These are phyloP conservation scores for Coemansia sp. DNA, from an alignment of 192 early-diverging fungal genomes.

Conservation along the genomic window DNA sequence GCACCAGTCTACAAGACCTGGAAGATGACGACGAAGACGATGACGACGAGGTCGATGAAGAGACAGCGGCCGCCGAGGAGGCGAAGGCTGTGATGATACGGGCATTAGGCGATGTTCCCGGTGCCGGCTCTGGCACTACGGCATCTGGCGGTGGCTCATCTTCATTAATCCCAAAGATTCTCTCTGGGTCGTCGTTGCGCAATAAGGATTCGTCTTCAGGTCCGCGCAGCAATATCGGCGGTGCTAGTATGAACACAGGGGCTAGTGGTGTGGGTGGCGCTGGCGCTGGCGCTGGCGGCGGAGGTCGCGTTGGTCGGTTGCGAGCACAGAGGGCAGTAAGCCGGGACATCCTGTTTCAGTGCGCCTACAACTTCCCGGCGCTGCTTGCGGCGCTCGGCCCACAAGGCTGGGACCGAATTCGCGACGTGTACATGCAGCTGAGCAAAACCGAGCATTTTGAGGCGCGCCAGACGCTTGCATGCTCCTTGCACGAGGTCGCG, in stretches of 20 bases:
- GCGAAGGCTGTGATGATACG: conserved; percentile 1
- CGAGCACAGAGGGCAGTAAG: conserved; percentile 15
- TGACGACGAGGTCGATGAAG: conserved; percentile 4
- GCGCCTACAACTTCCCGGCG: conserved; percentile 50
- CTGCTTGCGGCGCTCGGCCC: conserved; percentile 29
- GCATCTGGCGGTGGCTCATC: not conserved
- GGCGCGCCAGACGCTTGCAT: conserved; percentile 46
- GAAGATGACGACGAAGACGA: conserved; percentile 18
- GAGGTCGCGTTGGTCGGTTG: not conserved
- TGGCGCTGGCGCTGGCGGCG: not conserved
- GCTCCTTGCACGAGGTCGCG: conserved; percentile 52
- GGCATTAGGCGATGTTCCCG: not conserved
- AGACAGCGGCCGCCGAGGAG: conserved; percentile 5
- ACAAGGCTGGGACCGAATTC: conserved; percentile 44
- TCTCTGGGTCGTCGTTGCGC: not conserved
- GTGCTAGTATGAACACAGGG: not conserved
- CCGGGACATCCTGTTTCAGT: conserved; percentile 43
- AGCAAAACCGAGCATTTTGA: conserved; percentile 48
- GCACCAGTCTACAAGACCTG: conserved; percentile 9
- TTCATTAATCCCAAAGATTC: too few species aligned
- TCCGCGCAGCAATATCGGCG: not conserved
- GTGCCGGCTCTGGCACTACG: not conserved
- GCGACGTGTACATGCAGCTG: conserved; percentile 48
- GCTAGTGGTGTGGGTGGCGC: not conserved
- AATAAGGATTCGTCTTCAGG: not conserved